Conservation (phyloP, 179 eudicot species). For the Corrigiola litoralis region DNA sequence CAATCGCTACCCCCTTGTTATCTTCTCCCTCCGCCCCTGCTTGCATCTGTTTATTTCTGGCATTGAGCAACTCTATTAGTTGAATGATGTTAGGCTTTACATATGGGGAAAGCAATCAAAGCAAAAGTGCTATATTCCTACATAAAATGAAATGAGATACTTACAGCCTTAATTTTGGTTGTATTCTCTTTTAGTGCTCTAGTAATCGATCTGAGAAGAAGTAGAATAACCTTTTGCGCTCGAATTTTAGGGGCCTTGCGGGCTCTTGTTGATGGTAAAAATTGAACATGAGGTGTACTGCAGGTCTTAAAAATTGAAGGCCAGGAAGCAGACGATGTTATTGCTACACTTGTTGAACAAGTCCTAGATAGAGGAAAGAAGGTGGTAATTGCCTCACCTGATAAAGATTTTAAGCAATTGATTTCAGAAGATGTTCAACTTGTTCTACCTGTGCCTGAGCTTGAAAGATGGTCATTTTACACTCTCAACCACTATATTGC, state of each 20-base stretch:
- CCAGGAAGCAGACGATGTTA: slow-evolving; percentile 92
- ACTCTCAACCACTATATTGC: slow-evolving; percentile 77
- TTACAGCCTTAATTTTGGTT: too few relatives aligned
- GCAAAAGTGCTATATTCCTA: background rate
- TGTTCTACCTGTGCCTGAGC: slow-evolving; percentile 74
- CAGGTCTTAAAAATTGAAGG: slow-evolving; percentile 75
- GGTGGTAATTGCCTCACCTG: slow-evolving; percentile 92
- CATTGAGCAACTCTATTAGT: too few relatives aligned
- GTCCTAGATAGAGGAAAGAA: slow-evolving; percentile 47
- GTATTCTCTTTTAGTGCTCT: too few relatives aligned
- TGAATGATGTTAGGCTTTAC: background rate
- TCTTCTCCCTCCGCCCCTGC: too few relatives aligned
- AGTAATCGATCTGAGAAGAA: background rate
- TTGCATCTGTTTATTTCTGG: too few relatives aligned
- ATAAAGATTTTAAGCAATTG: slow-evolving; percentile 97
- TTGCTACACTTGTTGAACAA: slow-evolving; percentile 76
- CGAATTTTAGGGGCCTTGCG: background rate
- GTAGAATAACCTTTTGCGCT: background rate
- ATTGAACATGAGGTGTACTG: slow-evolving; percentile 10
- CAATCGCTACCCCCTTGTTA: too few relatives aligned
- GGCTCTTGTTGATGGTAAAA: background rate
- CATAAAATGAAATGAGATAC: background rate
- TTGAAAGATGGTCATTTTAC: slow-evolving; percentile 87
- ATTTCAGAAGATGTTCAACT: slow-evolving; percentile 91
- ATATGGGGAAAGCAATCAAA: background rate